phyloP scores from a whole-genome alignment of 495 filamentous ascomycete species.

The Penicillium taxi region DNA sequence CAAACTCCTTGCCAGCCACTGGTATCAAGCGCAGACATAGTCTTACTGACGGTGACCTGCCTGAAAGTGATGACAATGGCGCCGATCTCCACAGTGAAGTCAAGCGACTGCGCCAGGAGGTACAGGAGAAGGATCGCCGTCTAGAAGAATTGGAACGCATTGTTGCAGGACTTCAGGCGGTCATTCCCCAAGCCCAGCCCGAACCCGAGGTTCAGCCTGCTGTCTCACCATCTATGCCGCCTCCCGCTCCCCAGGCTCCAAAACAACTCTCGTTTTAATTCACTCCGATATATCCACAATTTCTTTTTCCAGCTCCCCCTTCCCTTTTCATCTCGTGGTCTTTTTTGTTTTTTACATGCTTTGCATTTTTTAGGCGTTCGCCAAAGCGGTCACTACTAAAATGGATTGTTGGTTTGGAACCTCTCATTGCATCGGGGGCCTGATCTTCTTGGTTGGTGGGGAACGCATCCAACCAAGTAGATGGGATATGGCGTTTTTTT shows the following conservation, averaged over 20 bases:
- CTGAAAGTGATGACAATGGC: slow-evolving; percentile 34
- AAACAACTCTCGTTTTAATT: too few relatives aligned
- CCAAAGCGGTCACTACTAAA: slow-evolving; percentile 4
- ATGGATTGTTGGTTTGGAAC: slow-evolving; percentile 1
- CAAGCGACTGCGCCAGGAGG: slow-evolving; percentile 49
- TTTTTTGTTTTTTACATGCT: slow-evolving; percentile 1
- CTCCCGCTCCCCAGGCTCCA: slow-evolving; percentile 14
- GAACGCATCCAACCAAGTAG: not conserved
- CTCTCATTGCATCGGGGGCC: slow-evolving; percentile 14
- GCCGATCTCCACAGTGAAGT: slow-evolving; percentile 49
- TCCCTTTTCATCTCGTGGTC: not conserved
- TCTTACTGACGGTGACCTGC: slow-evolving; percentile 30
- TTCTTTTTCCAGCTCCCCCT: too few relatives aligned
- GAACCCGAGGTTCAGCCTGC: slow-evolving; percentile 13
- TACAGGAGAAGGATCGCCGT: slow-evolving; percentile 44
- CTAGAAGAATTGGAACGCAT: slow-evolving; percentile 39
- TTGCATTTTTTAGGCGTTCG: slow-evolving; percentile 18
- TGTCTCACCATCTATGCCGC: slow-evolving; percentile 11
- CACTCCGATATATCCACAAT: too few relatives aligned
- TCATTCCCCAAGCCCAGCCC: slow-evolving; percentile 27
- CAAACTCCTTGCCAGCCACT: slow-evolving; percentile 18
- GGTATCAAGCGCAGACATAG: slow-evolving; percentile 38
- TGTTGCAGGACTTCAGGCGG: slow-evolving; percentile 37
- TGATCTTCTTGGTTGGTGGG: not conserved
- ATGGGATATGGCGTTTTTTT: slow-evolving; percentile 18